Percentiles rank a stretch among this genome's conserved stretches.
Conservation (phyloP, 108 stramenopile genomes). For the Nitzschia sp. region DNA sequence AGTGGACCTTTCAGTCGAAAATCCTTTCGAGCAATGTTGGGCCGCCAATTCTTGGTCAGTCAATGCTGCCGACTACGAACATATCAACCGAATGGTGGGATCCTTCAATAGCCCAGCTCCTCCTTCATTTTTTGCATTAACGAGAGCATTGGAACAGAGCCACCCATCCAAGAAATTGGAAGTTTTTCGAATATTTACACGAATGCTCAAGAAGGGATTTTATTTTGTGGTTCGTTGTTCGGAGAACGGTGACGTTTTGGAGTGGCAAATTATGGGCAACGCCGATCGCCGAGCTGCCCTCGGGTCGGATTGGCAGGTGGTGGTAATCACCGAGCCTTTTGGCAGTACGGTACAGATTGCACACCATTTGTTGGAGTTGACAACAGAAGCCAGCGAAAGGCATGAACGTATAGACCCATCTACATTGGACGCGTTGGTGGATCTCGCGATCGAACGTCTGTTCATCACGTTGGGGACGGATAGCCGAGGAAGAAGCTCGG, state of each 20-base stretch:
- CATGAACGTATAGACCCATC: neutral
- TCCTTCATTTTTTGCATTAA: conserved; percentile 13
- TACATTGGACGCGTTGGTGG: neutral
- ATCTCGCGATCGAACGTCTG: neutral
- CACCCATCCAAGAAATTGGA: neutral
- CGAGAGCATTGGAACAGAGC: conserved; percentile 1
- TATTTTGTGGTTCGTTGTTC: conserved; percentile 2
- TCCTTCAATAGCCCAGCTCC: conserved; percentile 23
- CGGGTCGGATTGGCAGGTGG: neutral
- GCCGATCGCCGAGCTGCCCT: neutral
- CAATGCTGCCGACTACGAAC: neutral
- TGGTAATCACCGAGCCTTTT: neutral
- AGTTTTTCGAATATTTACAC: conserved; percentile 10
- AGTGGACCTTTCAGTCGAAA: neutral
- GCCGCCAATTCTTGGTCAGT: conserved; percentile 4
- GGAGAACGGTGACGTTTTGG: neutral
- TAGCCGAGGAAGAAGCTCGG: conserved; percentile 69
- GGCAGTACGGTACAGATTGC: neutral
- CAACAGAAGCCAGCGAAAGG: conserved; percentile 3
- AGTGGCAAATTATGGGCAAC: neutral
- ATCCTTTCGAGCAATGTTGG: conserved; percentile 6
- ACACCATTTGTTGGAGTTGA: neutral
- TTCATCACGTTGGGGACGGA: conserved; percentile 17
- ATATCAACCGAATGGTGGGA: conserved; percentile 12
- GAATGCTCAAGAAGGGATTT: conserved; percentile 20